Conservation (phyloP, 78 protist genomes). For the Dictyostelium discoideum region DNA sequence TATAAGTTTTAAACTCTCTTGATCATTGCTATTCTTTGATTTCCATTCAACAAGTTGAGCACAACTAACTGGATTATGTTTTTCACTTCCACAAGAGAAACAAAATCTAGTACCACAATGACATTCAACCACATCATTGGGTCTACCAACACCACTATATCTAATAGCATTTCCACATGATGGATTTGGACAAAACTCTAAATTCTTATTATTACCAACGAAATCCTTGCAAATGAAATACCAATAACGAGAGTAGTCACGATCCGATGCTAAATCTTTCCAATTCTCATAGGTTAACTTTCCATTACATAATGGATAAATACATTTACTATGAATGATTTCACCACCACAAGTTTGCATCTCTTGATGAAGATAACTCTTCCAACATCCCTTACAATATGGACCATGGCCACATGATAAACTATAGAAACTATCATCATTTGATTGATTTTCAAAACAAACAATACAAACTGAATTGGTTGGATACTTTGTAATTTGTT, state of each 20-base stretch:
- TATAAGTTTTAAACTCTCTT: slow-evolving; percentile 65
- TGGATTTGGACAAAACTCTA: slow-evolving; percentile 83
- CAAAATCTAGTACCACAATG: slow-evolving; percentile 82
- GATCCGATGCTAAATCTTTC: slow-evolving; percentile 29
- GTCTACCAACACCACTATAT: slow-evolving; percentile 52
- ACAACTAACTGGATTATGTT: slow-evolving; percentile 84
- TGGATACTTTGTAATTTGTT: background rate
- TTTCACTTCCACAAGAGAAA: slow-evolving; percentile 80
- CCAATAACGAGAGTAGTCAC: slow-evolving; percentile 71
- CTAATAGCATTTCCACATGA: slow-evolving; percentile 76
- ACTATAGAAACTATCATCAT: background rate
- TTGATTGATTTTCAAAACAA: slow-evolving; percentile 42
- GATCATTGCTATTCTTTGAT: slow-evolving; percentile 76
- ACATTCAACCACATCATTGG: slow-evolving; percentile 81
- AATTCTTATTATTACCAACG: slow-evolving; percentile 46
- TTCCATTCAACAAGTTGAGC: slow-evolving; percentile 74
- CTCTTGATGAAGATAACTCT: slow-evolving; percentile 54
- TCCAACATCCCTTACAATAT: slow-evolving; percentile 65
- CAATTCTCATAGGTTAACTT: slow-evolving; percentile 59
- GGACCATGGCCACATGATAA: slow-evolving; percentile 76
- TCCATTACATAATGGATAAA: slow-evolving; percentile 45
- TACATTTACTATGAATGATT: slow-evolving; percentile 25
- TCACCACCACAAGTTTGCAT: slow-evolving; percentile 42
- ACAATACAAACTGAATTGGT: slow-evolving; percentile 18
- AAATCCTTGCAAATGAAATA: slow-evolving; percentile 77